Conservation (phyloP, 306 rosid species). For the Rosa chinensis region DNA sequence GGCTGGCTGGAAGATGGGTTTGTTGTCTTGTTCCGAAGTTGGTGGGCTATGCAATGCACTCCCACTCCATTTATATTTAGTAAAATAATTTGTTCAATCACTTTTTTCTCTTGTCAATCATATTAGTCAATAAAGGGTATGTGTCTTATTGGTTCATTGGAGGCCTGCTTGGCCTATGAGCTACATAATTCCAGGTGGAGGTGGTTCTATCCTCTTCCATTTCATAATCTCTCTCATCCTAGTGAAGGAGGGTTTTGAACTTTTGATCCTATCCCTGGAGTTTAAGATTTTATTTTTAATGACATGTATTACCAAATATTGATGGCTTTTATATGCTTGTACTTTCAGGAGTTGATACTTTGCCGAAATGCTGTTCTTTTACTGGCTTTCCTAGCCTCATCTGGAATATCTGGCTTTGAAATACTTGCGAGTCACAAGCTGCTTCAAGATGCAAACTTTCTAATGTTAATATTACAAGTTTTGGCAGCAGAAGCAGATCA, state of each 20-base stretch:
- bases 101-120: neutral
- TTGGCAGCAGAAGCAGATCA: constrained; percentile 63
- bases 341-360: constrained; percentile 69
- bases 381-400: constrained; percentile 85
- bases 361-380: constrained; percentile 59
- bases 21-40: neutral
- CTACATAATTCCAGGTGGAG: neutral
- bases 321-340: constrained; percentile 17
- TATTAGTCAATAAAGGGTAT: neutral
- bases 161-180: neutral
- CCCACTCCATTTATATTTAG: neutral
- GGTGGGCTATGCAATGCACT: neutral
- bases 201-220: neutral
- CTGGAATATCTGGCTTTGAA: constrained; percentile 82
- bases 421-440: constrained; percentile 54
- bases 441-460: constrained; percentile 51
- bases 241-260: neutral
- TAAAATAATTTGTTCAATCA: neutral
- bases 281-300: neutral
- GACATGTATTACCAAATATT: neutral
- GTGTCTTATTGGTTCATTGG: neutral
- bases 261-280: neutral
- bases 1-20: neutral
- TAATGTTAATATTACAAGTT: constrained; percentile 66
- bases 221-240: neutral